A percentile compares a stretch with the other conserved stretches of the same genome.
phyloP scores from a whole-genome alignment of 2,329 filamentous ascomycete genomes.

The Meredithiella fracta region DNA sequence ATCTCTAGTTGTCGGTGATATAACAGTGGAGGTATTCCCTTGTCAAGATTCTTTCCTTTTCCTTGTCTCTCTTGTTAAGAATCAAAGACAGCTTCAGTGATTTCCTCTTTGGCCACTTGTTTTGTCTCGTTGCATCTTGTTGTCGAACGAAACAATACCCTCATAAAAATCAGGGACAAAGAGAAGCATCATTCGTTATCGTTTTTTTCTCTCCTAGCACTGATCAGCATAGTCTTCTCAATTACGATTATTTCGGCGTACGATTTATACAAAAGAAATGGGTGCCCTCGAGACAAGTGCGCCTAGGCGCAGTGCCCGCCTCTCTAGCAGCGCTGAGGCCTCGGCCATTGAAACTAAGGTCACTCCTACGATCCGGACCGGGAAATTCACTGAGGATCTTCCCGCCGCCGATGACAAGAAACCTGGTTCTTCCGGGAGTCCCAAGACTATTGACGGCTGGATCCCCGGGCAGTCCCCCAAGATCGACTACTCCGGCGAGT shows the following conservation, averaged over 20 bases:
- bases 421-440: constrained; percentile 19
- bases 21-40: too few species aligned
- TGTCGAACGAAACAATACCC: too few species aligned
- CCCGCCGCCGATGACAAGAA: constrained; percentile 16
- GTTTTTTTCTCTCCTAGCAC: too few species aligned
- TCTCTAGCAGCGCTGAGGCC: constrained; percentile 14
- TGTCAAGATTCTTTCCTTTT: neutral
- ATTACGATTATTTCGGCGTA: too few species aligned
- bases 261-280: neutral
- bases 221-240: too few species aligned
- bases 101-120: too few species aligned
- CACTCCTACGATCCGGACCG: constrained; percentile 2
- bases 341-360: neutral
- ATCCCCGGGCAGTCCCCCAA: constrained; percentile 42
- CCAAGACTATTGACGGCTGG: constrained; percentile 37
- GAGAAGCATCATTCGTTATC: too few species aligned
- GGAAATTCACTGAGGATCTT: constrained; percentile 14
- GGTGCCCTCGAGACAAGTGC: neutral
- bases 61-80: too few species aligned
- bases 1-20: neutral
- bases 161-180: too few species aligned
- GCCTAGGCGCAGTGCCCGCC: constrained; percentile 5
- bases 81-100: too few species aligned
- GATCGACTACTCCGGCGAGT: constrained; percentile 44
- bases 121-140: too few species aligned